These are phyloP conservation scores for Eutrema heterophyllum DNA, from an alignment of 345 rosid genomes.

Conservation along the genomic window DNA sequence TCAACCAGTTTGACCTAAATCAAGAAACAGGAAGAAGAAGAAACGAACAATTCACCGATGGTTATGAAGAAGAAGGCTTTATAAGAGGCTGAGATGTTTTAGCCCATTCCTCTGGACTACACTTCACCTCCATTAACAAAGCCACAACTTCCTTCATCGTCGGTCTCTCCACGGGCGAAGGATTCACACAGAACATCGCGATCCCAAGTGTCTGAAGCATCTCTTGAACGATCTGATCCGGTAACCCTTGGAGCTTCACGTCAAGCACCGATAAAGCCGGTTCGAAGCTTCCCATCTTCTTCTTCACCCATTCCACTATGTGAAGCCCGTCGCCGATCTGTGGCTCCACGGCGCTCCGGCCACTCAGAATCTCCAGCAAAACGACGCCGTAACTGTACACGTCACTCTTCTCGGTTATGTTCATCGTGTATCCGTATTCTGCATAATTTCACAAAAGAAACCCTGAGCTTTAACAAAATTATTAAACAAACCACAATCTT, in stretches of 20 bases:
- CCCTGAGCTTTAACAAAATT: not conserved
- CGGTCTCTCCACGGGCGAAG: constrained; percentile 80
- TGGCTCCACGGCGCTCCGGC: constrained; percentile 72
- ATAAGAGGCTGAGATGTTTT: constrained; percentile 86
- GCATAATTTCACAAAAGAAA: constrained; percentile 20
- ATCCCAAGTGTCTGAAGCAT: constrained; percentile 94
- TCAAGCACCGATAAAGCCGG: constrained; percentile 74
- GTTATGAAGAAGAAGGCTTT: constrained; percentile 63
- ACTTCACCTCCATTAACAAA: constrained; percentile 82
- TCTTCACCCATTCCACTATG: constrained; percentile 96
- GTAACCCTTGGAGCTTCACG: constrained; percentile 69
- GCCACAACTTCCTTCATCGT: constrained; percentile 98
- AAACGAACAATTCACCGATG: constrained; percentile 29
- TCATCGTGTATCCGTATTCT: constrained; percentile 96
- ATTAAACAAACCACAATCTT: not conserved
- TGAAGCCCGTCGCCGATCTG: constrained; percentile 73
- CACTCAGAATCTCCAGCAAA: constrained; percentile 79
- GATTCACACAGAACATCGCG: constrained; percentile 94
- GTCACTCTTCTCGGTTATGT: constrained; percentile 94
- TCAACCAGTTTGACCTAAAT: constrained; percentile 5
- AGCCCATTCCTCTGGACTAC: constrained; percentile 86
- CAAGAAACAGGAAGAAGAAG: not conserved
- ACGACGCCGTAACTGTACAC: constrained; percentile 93
- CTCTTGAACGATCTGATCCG: constrained; percentile 89
- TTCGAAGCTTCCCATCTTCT: constrained; percentile 95